Percentiles rank a stretch among this genome's conserved stretches.
Conservation (phyloP, 495 filamentous ascomycete species). For the Poronia punctata region DNA sequence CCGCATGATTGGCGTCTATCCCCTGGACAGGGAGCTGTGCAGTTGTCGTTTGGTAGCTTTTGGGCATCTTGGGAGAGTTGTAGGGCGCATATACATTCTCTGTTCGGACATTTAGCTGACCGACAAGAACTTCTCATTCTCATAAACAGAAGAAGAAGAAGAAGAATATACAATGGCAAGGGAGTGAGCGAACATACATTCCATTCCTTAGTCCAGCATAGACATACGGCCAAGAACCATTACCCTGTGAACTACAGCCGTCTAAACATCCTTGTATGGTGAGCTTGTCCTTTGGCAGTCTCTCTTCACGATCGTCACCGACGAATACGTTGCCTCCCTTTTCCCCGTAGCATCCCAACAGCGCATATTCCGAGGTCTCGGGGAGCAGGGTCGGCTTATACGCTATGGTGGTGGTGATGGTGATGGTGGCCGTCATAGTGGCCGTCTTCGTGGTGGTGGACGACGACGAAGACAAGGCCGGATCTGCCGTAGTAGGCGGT, state of each 20-base stretch:
- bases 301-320: constrained; percentile 1
- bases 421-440: constrained; percentile 8
- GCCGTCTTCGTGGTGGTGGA: constrained; percentile 13
- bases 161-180: neutral
- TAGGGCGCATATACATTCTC: constrained; percentile 14
- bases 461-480: too few relatives aligned
- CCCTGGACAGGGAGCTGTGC: constrained; percentile 12
- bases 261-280: constrained; percentile 13
- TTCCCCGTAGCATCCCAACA: constrained; percentile 14
- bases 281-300: constrained; percentile 3
- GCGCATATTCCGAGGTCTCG: constrained; percentile 7
- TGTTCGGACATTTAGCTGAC: neutral
- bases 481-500: too few relatives aligned
- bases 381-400: constrained; percentile 15
- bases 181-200: constrained; percentile 9
- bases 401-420: constrained; percentile 18
- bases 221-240: constrained; percentile 1
- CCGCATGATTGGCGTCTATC: constrained; percentile 13
- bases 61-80: constrained; percentile 8
- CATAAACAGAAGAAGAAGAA: neutral
- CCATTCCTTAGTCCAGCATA: constrained; percentile 14
- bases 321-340: constrained; percentile 10
- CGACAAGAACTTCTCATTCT: too few relatives aligned
- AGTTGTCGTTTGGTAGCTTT: constrained; percentile 10
- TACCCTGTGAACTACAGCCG: constrained; percentile 3